Evolutionary conservation across 768 basidiomycete genomes (phyloP), one percentile per base, ranked within the genome.

Genomic region (Russula emetica): DNA sequence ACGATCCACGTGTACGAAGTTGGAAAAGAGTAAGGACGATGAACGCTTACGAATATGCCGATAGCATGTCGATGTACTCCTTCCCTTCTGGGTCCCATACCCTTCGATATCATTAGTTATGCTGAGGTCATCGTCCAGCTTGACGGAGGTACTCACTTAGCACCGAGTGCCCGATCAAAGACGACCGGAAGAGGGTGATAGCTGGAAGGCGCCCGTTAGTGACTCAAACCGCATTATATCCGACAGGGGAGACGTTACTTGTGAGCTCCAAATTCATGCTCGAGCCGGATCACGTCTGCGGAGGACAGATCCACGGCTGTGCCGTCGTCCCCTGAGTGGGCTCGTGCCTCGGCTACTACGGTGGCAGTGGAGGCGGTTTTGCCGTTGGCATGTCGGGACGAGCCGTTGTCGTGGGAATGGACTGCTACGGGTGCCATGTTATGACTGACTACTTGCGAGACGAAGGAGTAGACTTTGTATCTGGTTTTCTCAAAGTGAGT

Each of bases 31-130:
- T 24, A 22, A 54, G 65, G 16, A 52, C 38, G 28, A 49, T 11
- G 51, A 62, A 63, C 20, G 78, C 88, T 78, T 73, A 95, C 92
- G 92, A 95, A 78, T 98, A 98, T 32, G 97, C 97, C 51, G 92
- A 92, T 22, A 99, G 81, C 92, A 98, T 97, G 72, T 99, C 97
- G 66, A 98, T 94, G 77, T 97, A 99, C 72, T 94, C 90, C 57
- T 84, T 87, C 67, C 94, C 95, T 80, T 96, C 94, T 3, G 89
- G 90, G 73, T 97, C 95, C 90, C 92, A 96, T 73, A 94, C 92
- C 69, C 84, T 85, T 54, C 49, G 64, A 66, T 51, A 32, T 26
- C 36, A 55, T 72, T 55, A 71, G 69, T 57, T 38, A 58, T 56
- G 8, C 30, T 36, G 18, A 32, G 60, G 62, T 52, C 69, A 22